Evolutionary conservation across 1,139 yeast species (phyloP).

Genomic region (Groenewaldozyma auringiensis): DNA sequence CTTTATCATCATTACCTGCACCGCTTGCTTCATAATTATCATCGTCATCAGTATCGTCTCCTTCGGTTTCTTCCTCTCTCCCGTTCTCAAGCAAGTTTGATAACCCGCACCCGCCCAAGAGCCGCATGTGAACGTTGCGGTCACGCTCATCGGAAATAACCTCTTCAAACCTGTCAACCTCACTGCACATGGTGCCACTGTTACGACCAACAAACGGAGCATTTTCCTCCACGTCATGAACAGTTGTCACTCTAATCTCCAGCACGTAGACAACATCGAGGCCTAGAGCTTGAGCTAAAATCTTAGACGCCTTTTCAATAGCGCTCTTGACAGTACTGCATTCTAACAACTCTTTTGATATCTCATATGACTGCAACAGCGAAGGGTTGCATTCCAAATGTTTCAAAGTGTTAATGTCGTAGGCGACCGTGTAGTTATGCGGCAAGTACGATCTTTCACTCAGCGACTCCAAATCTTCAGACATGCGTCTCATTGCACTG

Average conservation of each 20-base stretch:
- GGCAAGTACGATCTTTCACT: slow-evolving; percentile 6
- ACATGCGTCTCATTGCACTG: not conserved
- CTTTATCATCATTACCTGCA: not conserved
- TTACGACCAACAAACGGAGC: slow-evolving; percentile 3
- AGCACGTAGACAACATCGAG: slow-evolving; percentile 48
- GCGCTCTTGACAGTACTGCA: slow-evolving; percentile 33
- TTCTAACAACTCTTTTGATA: slow-evolving; percentile 38
- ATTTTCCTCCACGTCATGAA: slow-evolving; percentile 9
- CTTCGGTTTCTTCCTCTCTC: too few species aligned
- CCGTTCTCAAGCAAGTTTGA: not conserved
- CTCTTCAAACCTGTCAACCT: slow-evolving; percentile 31
- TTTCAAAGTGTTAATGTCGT: slow-evolving; percentile 15
- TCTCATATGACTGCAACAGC: slow-evolving; percentile 25
- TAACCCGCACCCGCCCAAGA: slow-evolving; percentile 37
- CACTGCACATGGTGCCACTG: slow-evolving; percentile 36
- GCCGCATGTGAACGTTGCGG: slow-evolving; percentile 39
- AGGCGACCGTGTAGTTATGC: slow-evolving; percentile 9
- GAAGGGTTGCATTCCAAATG: slow-evolving; percentile 18
- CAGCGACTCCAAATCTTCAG: not conserved
- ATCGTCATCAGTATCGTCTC: not conserved
- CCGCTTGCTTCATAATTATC: not conserved
- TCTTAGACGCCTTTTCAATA: slow-evolving; percentile 32
- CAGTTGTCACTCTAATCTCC: slow-evolving; percentile 41
- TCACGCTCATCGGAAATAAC: slow-evolving; percentile 19
- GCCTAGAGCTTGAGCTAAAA: slow-evolving; percentile 35